phyloP scores from a whole-genome alignment of 768 basidiomycete species.

The Serendipita sp. region DNA sequence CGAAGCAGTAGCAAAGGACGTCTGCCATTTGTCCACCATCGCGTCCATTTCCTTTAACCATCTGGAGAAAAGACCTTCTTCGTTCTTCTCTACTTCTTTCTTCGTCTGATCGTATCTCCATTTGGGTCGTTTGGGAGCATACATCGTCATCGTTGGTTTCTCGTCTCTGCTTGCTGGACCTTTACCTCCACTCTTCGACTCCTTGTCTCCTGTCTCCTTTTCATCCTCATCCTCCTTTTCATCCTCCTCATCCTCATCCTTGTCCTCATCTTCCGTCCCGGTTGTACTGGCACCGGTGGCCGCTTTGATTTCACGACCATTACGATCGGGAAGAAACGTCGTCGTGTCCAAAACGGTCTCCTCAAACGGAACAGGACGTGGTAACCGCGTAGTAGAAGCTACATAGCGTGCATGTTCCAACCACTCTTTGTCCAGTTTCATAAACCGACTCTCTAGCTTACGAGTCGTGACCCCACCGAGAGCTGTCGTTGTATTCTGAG shows the following conservation, averaged over 20 bases:
- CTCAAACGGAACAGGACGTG: conserved; percentile 36
- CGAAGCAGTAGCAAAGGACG: neutral
- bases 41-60: conserved; percentile 59
- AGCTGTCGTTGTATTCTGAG: conserved; percentile 2
- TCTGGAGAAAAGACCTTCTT: conserved; percentile 64
- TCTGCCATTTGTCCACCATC: conserved; percentile 34
- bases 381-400: conserved; percentile 35
- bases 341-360: conserved; percentile 13
- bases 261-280: conserved; percentile 8
- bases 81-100: conserved; percentile 76
- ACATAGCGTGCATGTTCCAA: conserved; percentile 42
- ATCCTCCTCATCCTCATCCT: neutral
- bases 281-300: conserved; percentile 8
- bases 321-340: conserved; percentile 19
- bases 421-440: conserved; percentile 40
- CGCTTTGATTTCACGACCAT: conserved; percentile 10
- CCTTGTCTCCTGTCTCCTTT: conserved; percentile 10
- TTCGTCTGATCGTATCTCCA: conserved; percentile 81
- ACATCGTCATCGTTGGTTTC: conserved; percentile 16
- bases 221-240: neutral
- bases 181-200: conserved; percentile 7
- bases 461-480: neutral
- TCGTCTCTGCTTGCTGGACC: conserved; percentile 12
- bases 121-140: conserved; percentile 57
- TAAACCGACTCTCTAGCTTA: conserved; percentile 49